phyloP scores from a whole-genome alignment of 1,139 yeast species.

The Debaryomyces coudertii region DNA sequence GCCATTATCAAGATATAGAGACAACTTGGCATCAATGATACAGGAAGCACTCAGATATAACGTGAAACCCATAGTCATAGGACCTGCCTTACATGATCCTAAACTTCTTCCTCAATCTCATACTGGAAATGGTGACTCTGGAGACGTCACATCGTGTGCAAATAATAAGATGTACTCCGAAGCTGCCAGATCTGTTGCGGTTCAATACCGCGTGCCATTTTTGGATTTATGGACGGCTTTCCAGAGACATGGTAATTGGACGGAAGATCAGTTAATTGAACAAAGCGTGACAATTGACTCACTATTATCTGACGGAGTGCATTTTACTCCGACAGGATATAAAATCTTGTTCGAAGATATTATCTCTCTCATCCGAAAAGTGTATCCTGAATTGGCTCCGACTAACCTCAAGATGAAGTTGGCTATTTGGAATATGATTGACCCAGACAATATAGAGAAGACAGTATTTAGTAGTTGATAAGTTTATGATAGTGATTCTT shows the following conservation, averaged over 20 bases:
- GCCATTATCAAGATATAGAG: conserved; percentile 47
- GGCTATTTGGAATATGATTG: conserved; percentile 20
- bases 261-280: conserved; percentile 16
- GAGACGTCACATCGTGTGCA: conserved; percentile 24
- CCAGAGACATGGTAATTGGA: conserved; percentile 22
- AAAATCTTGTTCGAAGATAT: conserved; percentile 50
- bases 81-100: conserved; percentile 64
- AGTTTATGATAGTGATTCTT: neutral
- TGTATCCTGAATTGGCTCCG: conserved; percentile 53
- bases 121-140: conserved; percentile 12
- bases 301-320: conserved; percentile 62
- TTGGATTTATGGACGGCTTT: conserved; percentile 57
- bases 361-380: conserved; percentile 34
- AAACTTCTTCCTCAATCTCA: conserved; percentile 13
- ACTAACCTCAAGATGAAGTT: conserved; percentile 35
- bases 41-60: conserved; percentile 36
- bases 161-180: conserved; percentile 52
- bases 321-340: conserved; percentile 66
- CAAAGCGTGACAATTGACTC: conserved; percentile 20
- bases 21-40: conserved; percentile 50
- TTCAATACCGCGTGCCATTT: conserved; percentile 48
- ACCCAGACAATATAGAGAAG: conserved; percentile 5
- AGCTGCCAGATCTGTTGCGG: conserved; percentile 51
- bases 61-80: conserved; percentile 57
- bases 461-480: neutral